phyloP scores from a whole-genome alignment of 2,329 filamentous ascomycete genomes.

The Fusarium oxysporum region DNA sequence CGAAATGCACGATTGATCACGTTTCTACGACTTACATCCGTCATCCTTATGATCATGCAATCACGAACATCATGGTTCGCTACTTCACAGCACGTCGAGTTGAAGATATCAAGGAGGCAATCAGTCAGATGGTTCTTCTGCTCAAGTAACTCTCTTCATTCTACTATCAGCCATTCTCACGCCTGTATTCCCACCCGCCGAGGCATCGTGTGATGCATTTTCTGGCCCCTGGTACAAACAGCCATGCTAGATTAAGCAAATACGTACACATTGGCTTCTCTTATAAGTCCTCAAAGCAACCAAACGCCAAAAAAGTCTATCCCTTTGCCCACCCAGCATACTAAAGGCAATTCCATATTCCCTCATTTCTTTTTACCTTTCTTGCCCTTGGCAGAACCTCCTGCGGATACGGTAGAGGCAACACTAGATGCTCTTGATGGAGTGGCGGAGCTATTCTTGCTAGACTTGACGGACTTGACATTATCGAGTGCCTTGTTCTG shows the following conservation, averaged over 20 bases:
- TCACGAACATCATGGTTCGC: conserved; percentile 27
- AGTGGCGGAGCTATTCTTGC: conserved; percentile 79
- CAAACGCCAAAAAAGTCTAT: conserved; percentile 44
- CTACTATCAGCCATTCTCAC: conserved; percentile 14
- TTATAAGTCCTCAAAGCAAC: conserved; percentile 35
- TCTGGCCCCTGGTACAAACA: conserved; percentile 23
- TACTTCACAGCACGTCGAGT: conserved; percentile 25
- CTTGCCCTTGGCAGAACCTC: conserved; percentile 64
- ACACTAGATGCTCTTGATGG: conserved; percentile 92
- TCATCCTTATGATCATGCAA: conserved; percentile 37
- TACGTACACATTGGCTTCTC: conserved; percentile 29
- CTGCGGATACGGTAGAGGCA: conserved; percentile 74
- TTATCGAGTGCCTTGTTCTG: conserved; percentile 95
- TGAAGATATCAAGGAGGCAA: conserved; percentile 26
- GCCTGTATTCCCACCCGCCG: conserved; percentile 16
- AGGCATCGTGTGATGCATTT: conserved; percentile 33
- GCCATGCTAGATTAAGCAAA: conserved; percentile 31
- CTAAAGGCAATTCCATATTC: conserved; percentile 9
- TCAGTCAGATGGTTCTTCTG: conserved; percentile 39
- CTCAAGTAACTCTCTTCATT: conserved; percentile 36
- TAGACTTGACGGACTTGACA: conserved; percentile 85
- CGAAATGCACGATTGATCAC: conserved; percentile 44
- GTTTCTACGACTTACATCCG: conserved; percentile 37
- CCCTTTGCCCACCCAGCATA: conserved; percentile 26
- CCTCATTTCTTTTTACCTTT: conserved; percentile 51